These are phyloP conservation scores for Saccharomyces mikatae DNA, from an alignment of 805 yeast species.

Conservation along the genomic window DNA sequence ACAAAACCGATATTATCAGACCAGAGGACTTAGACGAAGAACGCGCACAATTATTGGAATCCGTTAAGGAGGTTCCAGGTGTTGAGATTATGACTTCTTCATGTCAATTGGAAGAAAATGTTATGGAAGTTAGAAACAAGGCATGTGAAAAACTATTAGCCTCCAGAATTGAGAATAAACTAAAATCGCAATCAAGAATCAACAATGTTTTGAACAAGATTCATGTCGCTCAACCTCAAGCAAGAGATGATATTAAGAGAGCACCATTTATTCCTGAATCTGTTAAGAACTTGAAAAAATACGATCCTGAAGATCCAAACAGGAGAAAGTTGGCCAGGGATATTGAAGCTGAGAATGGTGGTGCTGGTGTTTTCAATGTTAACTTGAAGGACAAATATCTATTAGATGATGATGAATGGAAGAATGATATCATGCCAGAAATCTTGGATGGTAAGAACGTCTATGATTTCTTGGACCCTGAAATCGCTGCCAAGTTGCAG, in stretches of 20 bases:
- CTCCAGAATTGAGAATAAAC: conserved; percentile 91
- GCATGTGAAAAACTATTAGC: conserved; percentile 96
- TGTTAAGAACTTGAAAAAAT: conserved; percentile 50
- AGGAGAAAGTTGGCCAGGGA: conserved; percentile 79
- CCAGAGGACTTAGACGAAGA: conserved; percentile 76
- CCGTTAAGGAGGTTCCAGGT: conserved; percentile 60
- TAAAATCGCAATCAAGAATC: conserved; percentile 86
- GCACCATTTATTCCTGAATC: conserved; percentile 77
- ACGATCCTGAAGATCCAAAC: conserved; percentile 72
- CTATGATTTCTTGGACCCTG: conserved; percentile 94
- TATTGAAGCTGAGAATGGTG: conserved; percentile 90
- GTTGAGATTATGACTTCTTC: conserved; percentile 91
- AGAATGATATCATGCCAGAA: conserved; percentile 95
- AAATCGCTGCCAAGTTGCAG: conserved; percentile 84
- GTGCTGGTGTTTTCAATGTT: conserved; percentile 96
- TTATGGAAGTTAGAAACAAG: conserved; percentile 90
- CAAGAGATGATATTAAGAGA: conserved; percentile 80
- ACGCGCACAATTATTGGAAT: conserved; percentile 60
- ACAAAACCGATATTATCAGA: conserved; percentile 85
- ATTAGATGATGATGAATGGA: conserved; percentile 95
- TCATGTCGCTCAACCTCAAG: conserved; percentile 85
- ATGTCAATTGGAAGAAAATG: conserved; percentile 88
- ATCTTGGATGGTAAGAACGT: conserved; percentile 92
- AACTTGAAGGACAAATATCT: conserved; percentile 87
- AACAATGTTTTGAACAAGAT: conserved; percentile 86